Percentiles rank a stretch among this genome's conserved stretches.
phyloP scores from a whole-genome alignment of 2,329 filamentous ascomycete species.

The Lasiodiplodia sp. region DNA sequence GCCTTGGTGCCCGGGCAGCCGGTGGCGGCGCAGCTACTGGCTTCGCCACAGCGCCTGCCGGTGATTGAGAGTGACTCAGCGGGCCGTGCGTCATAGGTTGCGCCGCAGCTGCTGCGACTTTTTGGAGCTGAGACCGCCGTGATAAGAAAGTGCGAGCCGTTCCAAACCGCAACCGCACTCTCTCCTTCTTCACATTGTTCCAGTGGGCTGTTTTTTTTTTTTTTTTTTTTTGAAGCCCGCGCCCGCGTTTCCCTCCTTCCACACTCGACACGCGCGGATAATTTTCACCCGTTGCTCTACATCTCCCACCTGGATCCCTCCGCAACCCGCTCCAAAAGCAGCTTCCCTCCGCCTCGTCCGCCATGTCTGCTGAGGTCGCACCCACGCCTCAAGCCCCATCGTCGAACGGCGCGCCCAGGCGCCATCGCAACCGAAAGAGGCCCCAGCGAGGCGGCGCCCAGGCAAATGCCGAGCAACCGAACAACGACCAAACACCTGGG shows the following conservation, averaged over 20 bases:
- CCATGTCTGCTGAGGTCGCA: slow-evolving; percentile 15
- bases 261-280: background rate
- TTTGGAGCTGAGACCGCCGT: slow-evolving; percentile 12
- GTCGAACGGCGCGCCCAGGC: slow-evolving; percentile 18
- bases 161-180: slow-evolving; percentile 13
- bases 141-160: background rate
- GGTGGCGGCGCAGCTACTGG: background rate
- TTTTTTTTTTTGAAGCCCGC: slow-evolving; percentile 38
- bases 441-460: slow-evolving; percentile 14
- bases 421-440: slow-evolving; percentile 17
- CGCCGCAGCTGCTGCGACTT: background rate
- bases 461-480: background rate
- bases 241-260: slow-evolving; percentile 5
- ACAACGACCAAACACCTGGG: background rate
- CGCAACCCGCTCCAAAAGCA: background rate
- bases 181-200: slow-evolving; percentile 36
- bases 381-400: slow-evolving; percentile 15
- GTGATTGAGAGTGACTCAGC: slow-evolving; percentile 18
- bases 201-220: slow-evolving; percentile 41
- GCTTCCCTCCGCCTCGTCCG: background rate
- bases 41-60: slow-evolving; percentile 10
- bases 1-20: background rate
- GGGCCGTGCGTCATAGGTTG: slow-evolving; percentile 26
- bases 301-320: background rate
- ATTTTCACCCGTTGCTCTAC: background rate